Conservation (phyloP, 192 early-diverging fungal genomes). For the Backusella parvicylindrica region DNA sequence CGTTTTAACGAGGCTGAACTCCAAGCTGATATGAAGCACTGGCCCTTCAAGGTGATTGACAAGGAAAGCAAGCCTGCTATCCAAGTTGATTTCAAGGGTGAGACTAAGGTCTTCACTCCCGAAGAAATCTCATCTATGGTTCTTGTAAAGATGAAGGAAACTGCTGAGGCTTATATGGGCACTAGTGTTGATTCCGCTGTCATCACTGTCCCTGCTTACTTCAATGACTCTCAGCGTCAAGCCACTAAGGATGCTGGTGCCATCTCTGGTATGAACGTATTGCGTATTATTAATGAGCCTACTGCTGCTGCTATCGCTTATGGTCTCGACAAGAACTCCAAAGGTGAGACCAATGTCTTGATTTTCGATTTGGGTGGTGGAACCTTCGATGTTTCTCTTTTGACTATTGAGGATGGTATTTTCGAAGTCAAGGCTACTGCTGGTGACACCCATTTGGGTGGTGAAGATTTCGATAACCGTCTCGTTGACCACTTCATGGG, state of each 20-base stretch:
- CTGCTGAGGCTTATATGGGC: slow-evolving; percentile 79
- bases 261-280: slow-evolving; percentile 85
- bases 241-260: slow-evolving; percentile 92
- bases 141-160: slow-evolving; percentile 98
- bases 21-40: slow-evolving; percentile 99
- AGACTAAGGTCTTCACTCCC: slow-evolving; percentile 91
- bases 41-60: slow-evolving; percentile 88
- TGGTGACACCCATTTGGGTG: slow-evolving; percentile 98
- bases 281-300: slow-evolving; percentile 94
- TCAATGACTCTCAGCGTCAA: slow-evolving; percentile 95
- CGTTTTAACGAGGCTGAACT: slow-evolving; percentile 86
- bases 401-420: slow-evolving; percentile 96
- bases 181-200: slow-evolving; percentile 85
- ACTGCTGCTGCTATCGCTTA: slow-evolving; percentile 92
- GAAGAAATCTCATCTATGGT: slow-evolving; percentile 97
- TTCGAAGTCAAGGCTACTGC: slow-evolving; percentile 99
- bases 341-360: slow-evolving; percentile 96
- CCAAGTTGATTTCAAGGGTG: slow-evolving; percentile 93
- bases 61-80: slow-evolving; percentile 87
- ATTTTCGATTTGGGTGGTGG: slow-evolving; percentile 98
- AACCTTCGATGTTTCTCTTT: slow-evolving; percentile 97
- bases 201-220: slow-evolving; percentile 97
- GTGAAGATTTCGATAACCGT: slow-evolving; percentile 99
- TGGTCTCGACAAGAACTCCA: slow-evolving; percentile 77
- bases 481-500: slow-evolving; percentile 92